Evolutionary conservation across 2,329 filamentous ascomycete species (phyloP).

Genomic region (Nemania bipapillata): DNA sequence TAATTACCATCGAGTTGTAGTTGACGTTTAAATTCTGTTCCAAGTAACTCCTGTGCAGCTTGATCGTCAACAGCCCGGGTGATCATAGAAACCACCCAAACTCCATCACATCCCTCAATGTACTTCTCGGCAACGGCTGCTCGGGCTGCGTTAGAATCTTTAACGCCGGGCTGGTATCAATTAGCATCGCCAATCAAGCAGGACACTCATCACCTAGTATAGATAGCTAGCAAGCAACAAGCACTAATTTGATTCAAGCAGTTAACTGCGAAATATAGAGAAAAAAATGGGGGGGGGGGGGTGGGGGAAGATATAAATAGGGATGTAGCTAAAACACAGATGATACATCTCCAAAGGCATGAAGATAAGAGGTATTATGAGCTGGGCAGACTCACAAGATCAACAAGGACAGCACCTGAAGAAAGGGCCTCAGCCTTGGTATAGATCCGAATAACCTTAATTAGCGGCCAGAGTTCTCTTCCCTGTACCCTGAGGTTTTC

Average conservation of each 20-base stretch:
- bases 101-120: slow-evolving; percentile 66
- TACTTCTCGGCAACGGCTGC: slow-evolving; percentile 66
- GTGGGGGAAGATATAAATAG: too few species aligned
- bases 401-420: slow-evolving; percentile 54
- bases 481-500: too few species aligned
- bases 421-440: slow-evolving; percentile 52
- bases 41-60: slow-evolving; percentile 66
- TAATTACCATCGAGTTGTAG: slow-evolving; percentile 68
- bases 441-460: slow-evolving; percentile 61
- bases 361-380: too few species aligned
- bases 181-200: too few species aligned
- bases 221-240: too few species aligned
- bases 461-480: slow-evolving; percentile 53
- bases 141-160: slow-evolving; percentile 67
- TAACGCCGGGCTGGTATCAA: slow-evolving; percentile 57
- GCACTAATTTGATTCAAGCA: too few species aligned
- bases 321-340: neutral
- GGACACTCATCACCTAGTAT: too few species aligned
- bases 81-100: slow-evolving; percentile 72
- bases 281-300: too few species aligned
- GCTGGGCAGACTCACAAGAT: too few species aligned
- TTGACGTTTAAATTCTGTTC: slow-evolving; percentile 67
- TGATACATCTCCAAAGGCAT: too few species aligned
- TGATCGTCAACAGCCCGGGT: slow-evolving; percentile 71
- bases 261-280: too few species aligned